Evolutionary conservation across 2,329 filamentous ascomycete species (phyloP).

Genomic region (Pseudogymnoascus destructans): DNA sequence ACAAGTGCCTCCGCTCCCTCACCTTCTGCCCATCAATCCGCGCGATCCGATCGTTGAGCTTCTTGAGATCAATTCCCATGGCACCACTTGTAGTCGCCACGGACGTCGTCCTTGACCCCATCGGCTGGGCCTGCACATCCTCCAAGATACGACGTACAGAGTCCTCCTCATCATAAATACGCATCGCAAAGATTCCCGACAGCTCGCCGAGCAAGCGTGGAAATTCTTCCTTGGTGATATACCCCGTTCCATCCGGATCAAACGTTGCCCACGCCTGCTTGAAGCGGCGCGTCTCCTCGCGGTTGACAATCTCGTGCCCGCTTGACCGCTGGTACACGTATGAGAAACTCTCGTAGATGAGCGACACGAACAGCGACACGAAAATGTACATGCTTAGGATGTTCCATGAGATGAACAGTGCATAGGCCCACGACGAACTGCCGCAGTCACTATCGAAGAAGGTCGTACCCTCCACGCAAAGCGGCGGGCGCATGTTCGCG

Average conservation of each 20-base stretch:
- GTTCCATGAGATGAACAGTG: conserved; percentile 93
- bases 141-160: conserved; percentile 80
- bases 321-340: conserved; percentile 97
- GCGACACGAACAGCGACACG: conserved; percentile 91
- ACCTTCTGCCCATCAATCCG: conserved; percentile 65
- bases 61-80: conserved; percentile 55
- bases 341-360: conserved; percentile 98
- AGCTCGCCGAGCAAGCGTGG: conserved; percentile 81
- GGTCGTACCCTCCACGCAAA: conserved; percentile 57
- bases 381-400: conserved; percentile 99
- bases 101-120: conserved; percentile 35
- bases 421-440: conserved; percentile 74
- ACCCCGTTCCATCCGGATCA: conserved; percentile 82
- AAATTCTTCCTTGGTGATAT: conserved; percentile 80
- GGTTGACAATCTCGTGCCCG: conserved; percentile 76
- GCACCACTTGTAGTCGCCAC: conserved; percentile 39
- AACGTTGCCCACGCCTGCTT: conserved; percentile 97
- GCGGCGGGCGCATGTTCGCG: conserved; percentile 63
- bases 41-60: conserved; percentile 59
- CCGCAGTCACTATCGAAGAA: conserved; percentile 91
- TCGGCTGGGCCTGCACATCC: conserved; percentile 43
- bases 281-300: conserved; percentile 90
- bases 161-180: conserved; percentile 84
- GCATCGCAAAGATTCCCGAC: conserved; percentile 92
- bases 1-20: conserved; percentile 58